A percentile compares a stretch with the other conserved stretches of the same genome.
Evolutionary conservation across 2,329 filamentous ascomycete species (phyloP).

Genomic region (Epichloe glyceriae): DNA sequence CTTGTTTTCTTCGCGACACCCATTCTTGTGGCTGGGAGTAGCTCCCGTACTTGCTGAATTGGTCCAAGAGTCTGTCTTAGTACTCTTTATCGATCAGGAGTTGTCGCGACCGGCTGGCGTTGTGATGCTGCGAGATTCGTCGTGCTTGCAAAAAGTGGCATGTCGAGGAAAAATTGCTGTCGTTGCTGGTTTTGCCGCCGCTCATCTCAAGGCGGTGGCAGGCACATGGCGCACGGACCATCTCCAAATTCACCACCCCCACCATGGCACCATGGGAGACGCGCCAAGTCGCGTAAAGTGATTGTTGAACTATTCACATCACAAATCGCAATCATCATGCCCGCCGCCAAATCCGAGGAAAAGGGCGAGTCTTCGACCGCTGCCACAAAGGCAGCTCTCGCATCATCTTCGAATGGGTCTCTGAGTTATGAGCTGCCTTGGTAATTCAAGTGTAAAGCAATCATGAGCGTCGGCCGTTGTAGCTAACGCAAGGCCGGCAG

Average conservation of each 20-base stretch:
- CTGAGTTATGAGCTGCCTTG: constrained; percentile 66
- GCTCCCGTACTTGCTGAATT: neutral
- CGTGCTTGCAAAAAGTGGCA: neutral
- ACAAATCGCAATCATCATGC: constrained; percentile 31
- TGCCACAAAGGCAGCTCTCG: constrained; percentile 42
- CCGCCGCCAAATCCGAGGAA: constrained; percentile 35
- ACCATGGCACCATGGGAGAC: constrained; percentile 11
- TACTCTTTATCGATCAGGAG: neutral
- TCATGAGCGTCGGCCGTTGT: neutral
- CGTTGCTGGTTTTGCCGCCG: constrained; percentile 6
- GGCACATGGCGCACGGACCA: constrained; percentile 17
- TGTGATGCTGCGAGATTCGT: neutral
- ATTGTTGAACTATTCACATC: constrained; percentile 10
- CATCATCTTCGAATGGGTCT: constrained; percentile 35
- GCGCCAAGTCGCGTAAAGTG: constrained; percentile 28
- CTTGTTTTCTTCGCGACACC: constrained; percentile 80
- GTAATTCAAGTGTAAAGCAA: constrained; percentile 26
- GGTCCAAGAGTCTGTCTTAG: neutral
- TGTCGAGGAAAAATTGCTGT: constrained; percentile 7
- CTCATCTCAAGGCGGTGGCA: constrained; percentile 14
- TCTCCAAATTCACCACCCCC: neutral
- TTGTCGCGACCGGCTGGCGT: neutral
- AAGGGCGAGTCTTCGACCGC: constrained; percentile 49
- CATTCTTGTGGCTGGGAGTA: constrained; percentile 38
- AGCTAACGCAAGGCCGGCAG: constrained; percentile 30